Conservation (phyloP, 2,329 filamentous ascomycete genomes). For the Fusarium papillatum region DNA sequence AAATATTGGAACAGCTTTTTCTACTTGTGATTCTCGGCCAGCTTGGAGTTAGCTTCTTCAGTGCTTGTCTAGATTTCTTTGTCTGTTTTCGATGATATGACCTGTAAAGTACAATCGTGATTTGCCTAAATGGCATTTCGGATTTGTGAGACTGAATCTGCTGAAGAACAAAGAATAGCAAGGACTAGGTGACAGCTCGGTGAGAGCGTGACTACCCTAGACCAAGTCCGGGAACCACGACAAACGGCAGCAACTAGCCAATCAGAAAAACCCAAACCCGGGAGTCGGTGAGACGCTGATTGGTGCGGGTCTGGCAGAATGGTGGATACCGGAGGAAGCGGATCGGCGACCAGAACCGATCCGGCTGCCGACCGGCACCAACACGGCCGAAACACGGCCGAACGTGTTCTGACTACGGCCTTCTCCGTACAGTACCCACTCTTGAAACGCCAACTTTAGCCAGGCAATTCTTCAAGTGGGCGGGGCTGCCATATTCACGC, state of each 20-base stretch:
- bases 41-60: neutral
- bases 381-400: neutral
- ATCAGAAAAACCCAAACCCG: neutral
- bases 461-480: neutral
- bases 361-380: neutral
- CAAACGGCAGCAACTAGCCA: neutral
- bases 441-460: neutral
- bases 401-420: neutral
- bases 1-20: fast-evolving
- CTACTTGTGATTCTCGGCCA: neutral
- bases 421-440: neutral
- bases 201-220: neutral
- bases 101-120: neutral
- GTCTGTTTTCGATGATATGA: neutral
- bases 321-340: neutral
- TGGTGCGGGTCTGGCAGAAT: neutral
- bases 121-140: neutral
- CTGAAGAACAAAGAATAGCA: neutral
- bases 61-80: neutral
- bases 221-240: neutral
- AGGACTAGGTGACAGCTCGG: neutral
- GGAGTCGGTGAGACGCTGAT: neutral
- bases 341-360: neutral
- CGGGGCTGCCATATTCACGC: neutral
- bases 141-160: neutral